Base-by-base conservation (phyloP, 371 early-diverging fungal species). In the Coemansia sp. region DNA sequence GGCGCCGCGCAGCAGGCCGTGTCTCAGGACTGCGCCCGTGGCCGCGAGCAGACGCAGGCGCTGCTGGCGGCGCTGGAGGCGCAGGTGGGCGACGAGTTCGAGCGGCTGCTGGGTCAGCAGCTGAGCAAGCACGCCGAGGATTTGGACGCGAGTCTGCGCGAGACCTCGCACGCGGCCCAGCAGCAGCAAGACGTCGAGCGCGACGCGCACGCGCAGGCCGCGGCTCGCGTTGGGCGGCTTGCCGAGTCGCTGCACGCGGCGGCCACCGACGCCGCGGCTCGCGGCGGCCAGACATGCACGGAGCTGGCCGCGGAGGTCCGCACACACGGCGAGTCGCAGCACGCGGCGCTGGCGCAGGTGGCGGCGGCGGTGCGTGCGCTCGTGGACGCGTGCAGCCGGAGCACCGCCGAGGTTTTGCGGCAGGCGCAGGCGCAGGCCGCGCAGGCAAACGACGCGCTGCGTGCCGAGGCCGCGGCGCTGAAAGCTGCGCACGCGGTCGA, bases 31-130 rank as follows among this genome's bases (percentile, higher is more conserved):
- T 43, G 36, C 11, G 45, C 13, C 32, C 53, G 51, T 14, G 65
- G 42, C 4, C 55, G 30, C 6, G 16, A 31, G 35, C 64, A 69
- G 32, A 42, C 60, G 0, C 35, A 26, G 26, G 34, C 14, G 39
- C 43, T 68, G 13, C 38, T 60, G 42, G 41, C 9, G 4, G 31
- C 52, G 26, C 48, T 72, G 57, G 38, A 50, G 30, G 30, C 38
- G 32, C 72, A 62, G 5, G 63, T 68, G 10, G 72, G 69, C 20
- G 41, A 42, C 0, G 31, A 51, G 41, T 63, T 72, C 13, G 72
- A 69, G 31, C 14, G 47, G 5, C 30, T 26, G 8, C 55, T 68
- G 13, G 26, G 8, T 7, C n/a, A 20, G 36, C 9, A 8, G 1
- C 4, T 70, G 57, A 30, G 35, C 52, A 14, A 51, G 52, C 52